phyloP scores from a whole-genome alignment of 2,329 filamentous ascomycete species.

The Akanthomyces muscarius region DNA sequence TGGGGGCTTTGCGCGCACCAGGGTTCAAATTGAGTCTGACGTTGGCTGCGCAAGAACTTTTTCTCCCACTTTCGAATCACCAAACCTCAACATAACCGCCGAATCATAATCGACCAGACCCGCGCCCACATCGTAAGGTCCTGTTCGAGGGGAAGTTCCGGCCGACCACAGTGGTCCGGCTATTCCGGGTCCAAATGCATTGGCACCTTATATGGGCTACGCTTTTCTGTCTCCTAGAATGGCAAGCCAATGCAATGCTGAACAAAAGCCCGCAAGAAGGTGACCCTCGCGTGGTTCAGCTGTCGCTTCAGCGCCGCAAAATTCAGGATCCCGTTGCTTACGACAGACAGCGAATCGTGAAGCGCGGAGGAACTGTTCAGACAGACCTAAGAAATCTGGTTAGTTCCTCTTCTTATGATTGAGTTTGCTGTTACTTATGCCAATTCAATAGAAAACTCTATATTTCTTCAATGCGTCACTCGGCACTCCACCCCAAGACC shows the following conservation, averaged over 20 bases:
- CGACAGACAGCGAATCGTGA: conserved; percentile 41
- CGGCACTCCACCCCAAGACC: conserved; percentile 55
- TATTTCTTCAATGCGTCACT: conserved; percentile 62
- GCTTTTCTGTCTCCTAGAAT: background rate
- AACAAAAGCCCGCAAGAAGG: conserved; percentile 29
- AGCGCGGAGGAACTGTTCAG: conserved; percentile 39
- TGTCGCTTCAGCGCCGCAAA: conserved; percentile 38
- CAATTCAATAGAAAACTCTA: conserved; percentile 47
- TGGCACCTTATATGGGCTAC: background rate
- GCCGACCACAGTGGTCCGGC: background rate
- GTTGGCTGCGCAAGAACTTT: background rate
- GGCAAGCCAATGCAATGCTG: conserved; percentile 15
- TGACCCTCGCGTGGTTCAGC: conserved; percentile 41
- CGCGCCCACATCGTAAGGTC: background rate
- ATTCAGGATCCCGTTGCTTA: conserved; percentile 40
- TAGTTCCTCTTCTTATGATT: conserved; percentile 20
- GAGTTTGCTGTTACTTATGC: background rate
- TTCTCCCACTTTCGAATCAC: background rate
- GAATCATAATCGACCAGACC: background rate
- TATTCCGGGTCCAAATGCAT: background rate
- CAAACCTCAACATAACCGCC: background rate
- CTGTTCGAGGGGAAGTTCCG: no score
- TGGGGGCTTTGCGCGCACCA: background rate
- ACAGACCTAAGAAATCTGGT: conserved; percentile 55
- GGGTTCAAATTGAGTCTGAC: background rate